Percentiles rank a stretch among this genome's conserved stretches.
phyloP scores from a whole-genome alignment of 257 asterid species.

The Nicotiana otophora region DNA sequence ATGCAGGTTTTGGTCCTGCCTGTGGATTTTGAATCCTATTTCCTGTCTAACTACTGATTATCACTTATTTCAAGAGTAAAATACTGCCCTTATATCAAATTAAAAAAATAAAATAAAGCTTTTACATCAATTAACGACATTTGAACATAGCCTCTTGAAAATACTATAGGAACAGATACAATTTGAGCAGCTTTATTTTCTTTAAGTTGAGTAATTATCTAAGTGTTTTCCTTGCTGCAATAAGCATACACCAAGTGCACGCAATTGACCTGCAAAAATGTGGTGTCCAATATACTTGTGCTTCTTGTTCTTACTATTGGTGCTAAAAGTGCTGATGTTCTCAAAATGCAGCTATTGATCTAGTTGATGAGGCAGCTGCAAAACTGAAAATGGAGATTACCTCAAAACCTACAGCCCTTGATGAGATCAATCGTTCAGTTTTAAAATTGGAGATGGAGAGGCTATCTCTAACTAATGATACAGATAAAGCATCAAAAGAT shows the following conservation, averaged over 20 bases:
- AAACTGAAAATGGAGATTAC: slow-evolving; percentile 96
- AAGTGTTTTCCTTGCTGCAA: neutral
- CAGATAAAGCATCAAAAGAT: slow-evolving; percentile 84
- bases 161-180: neutral
- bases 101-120: too few species aligned
- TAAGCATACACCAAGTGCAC: neutral
- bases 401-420: slow-evolving; percentile 92
- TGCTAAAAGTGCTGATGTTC: slow-evolving; percentile 10
- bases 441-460: slow-evolving; percentile 94
- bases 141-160: neutral
- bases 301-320: neutral
- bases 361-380: slow-evolving; percentile 97
- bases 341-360: slow-evolving; percentile 73
- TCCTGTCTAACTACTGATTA: neutral
- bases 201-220: neutral
- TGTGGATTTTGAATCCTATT: neutral
- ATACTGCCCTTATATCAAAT: too few species aligned
- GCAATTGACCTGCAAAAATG: neutral
- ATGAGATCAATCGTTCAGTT: slow-evolving; percentile 82
- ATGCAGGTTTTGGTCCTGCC: neutral
- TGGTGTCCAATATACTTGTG: neutral
- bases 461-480: slow-evolving; percentile 80
- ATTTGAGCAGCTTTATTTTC: neutral
- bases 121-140: neutral
- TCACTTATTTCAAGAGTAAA: neutral